Conservation (phyloP, 1,139 yeast genomes). For the Yamadazyma trypodendri region DNA sequence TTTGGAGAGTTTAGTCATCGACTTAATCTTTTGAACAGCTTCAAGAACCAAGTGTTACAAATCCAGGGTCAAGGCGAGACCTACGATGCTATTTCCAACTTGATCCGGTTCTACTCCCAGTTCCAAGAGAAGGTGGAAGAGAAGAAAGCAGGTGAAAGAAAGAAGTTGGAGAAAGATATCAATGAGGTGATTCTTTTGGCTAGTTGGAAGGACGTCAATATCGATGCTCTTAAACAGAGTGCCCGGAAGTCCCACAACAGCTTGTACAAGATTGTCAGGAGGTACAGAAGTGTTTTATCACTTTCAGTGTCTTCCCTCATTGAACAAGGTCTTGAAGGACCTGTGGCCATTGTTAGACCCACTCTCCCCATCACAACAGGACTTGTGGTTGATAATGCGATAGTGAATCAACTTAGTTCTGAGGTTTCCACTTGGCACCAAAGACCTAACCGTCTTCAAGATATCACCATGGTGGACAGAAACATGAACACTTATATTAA, state of each 20-base stretch:
- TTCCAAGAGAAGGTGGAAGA: constrained; percentile 51
- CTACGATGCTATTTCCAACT: constrained; percentile 54
- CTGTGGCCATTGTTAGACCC: constrained; percentile 11
- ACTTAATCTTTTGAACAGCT: constrained; percentile 59
- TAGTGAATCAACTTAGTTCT: constrained; percentile 17
- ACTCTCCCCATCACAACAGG: constrained; percentile 17
- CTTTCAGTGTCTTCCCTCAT: constrained; percentile 55
- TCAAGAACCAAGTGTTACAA: constrained; percentile 48
- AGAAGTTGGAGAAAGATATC: constrained; percentile 70
- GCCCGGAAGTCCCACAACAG: constrained; percentile 84
- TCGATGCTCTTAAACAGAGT: constrained; percentile 90
- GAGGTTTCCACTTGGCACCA: constrained; percentile 46
- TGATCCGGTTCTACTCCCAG: constrained; percentile 65
- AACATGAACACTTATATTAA: constrained; percentile 54
- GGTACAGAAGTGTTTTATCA: constrained; percentile 66
- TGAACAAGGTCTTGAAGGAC: constrained; percentile 54
- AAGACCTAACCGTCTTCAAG: constrained; percentile 56
- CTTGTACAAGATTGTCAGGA: constrained; percentile 80
- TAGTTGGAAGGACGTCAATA: constrained; percentile 96
- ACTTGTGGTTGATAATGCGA: constrained; percentile 16
- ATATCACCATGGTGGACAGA: constrained; percentile 47
- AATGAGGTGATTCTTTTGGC: constrained; percentile 84
- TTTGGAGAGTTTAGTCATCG: constrained; percentile 70
- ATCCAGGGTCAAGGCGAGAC: constrained; percentile 21
- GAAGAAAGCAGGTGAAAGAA: constrained; percentile 45